A percentile compares a stretch with the other conserved stretches of the same genome.
Evolutionary conservation across 306 rosid genomes (phyloP).

Genomic region (Argentina anserina): DNA sequence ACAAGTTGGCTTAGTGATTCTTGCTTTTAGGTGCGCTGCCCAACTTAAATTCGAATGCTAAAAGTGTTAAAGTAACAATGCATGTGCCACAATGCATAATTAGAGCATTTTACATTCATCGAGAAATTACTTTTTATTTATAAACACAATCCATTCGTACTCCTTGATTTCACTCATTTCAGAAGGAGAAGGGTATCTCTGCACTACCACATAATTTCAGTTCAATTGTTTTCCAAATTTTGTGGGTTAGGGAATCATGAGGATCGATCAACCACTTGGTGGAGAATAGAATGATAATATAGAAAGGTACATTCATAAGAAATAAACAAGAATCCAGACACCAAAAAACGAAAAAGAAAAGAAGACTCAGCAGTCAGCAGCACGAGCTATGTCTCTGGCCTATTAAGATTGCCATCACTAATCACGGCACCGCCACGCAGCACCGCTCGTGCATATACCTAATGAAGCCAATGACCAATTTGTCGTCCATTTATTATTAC

Average conservation of each 20-base stretch:
- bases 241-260: conserved; percentile 5
- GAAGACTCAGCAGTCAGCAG: not conserved
- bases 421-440: conserved; percentile 10
- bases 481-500: not conserved
- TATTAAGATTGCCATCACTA: not conserved
- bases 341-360: not conserved
- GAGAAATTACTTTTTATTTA: too few relatives aligned
- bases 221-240: not conserved
- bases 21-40: too few relatives aligned
- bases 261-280: not conserved
- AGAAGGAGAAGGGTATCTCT: not conserved
- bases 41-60: too few relatives aligned
- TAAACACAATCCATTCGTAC: too few relatives aligned
- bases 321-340: not conserved
- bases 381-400: conserved; percentile 6
- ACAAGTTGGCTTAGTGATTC: too few relatives aligned
- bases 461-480: not conserved
- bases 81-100: too few relatives aligned
- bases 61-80: too few relatives aligned
- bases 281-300: not conserved
- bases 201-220: not conserved
- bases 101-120: too few relatives aligned
- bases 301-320: not conserved
- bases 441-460: not conserved
- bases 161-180: not conserved